phyloP scores from a whole-genome alignment of 805 yeast species.

The Ogataea polymorpha region DNA sequence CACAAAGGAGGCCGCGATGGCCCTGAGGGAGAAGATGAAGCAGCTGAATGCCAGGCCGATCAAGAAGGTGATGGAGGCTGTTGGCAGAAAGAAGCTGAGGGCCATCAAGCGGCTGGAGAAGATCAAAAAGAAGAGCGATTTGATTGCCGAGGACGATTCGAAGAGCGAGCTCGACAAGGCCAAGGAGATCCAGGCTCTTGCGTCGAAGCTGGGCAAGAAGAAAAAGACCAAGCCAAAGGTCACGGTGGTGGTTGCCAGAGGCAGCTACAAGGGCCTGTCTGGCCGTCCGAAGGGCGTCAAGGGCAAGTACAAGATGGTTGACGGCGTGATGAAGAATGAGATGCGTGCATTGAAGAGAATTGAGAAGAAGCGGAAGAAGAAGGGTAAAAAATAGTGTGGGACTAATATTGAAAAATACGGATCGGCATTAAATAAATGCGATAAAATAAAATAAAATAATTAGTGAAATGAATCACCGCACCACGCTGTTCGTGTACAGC shows the following conservation, averaged over 20 bases:
- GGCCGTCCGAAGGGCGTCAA: constrained; percentile 97
- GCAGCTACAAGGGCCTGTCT: constrained; percentile 76
- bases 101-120: constrained; percentile 84
- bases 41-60: constrained; percentile 96
- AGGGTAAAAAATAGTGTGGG: constrained; percentile 16
- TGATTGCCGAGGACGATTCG: constrained; percentile 81
- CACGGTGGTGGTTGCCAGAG: constrained; percentile 84
- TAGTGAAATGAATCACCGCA: constrained; percentile 15
- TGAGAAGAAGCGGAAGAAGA: constrained; percentile 78
- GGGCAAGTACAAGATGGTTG: constrained; percentile 99
- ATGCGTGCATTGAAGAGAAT: constrained; percentile 89
- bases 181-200: constrained; percentile 82
- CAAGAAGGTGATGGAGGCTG: constrained; percentile 97
- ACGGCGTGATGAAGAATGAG: constrained; percentile 96
- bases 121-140: constrained; percentile 87
- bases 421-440: neutral
- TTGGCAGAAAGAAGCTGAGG: constrained; percentile 93
- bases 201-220: constrained; percentile 76
- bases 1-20: constrained; percentile 88
- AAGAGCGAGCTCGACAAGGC: constrained; percentile 94
- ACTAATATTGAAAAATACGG: too few relatives aligned
- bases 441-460: neutral
- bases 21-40: constrained; percentile 68
- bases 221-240: constrained; percentile 72
- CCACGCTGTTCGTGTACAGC: constrained; percentile 19